These are phyloP conservation scores for Blastocystis hominis DNA, from an alignment of 352 stramenopile species.

Conservation along the genomic window DNA sequence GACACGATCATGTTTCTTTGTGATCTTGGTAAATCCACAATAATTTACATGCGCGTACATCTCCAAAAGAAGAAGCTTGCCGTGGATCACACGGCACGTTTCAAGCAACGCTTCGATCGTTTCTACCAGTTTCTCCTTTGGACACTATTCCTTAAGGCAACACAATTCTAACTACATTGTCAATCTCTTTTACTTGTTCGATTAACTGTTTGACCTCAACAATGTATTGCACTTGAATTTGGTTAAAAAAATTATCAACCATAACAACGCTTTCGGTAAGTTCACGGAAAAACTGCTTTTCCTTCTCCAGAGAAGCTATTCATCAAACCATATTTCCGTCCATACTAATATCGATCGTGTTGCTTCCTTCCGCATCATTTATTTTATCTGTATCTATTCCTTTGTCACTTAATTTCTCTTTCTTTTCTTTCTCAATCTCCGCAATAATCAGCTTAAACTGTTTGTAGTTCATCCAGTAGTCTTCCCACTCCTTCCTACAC, in stretches of 20 bases:
- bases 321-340: not conserved
- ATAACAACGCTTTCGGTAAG: constrained; percentile 40
- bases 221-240: constrained; percentile 53
- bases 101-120: constrained; percentile 27
- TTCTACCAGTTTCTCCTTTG: constrained; percentile 19
- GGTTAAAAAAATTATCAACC: constrained; percentile 51
- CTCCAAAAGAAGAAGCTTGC: constrained; percentile 52
- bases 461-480: constrained; percentile 56
- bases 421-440: constrained; percentile 54
- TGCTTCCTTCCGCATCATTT: not conserved
- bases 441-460: constrained; percentile 56
- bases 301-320: constrained; percentile 40
- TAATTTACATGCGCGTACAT: constrained; percentile 58
- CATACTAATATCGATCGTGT: constrained; percentile 44
- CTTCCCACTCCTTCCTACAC: constrained; percentile 43
- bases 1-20: constrained; percentile 52
- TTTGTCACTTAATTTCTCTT: not conserved
- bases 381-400: constrained; percentile 4
- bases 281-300: constrained; percentile 53
- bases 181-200: constrained; percentile 44
- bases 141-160: constrained; percentile 10
- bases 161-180: not conserved
- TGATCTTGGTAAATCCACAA: constrained; percentile 55
- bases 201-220: constrained; percentile 42
- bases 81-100: constrained; percentile 19